Evolutionary conservation across 2,329 filamentous ascomycete genomes (phyloP).

Genomic region (Leptographium flavum): DNA sequence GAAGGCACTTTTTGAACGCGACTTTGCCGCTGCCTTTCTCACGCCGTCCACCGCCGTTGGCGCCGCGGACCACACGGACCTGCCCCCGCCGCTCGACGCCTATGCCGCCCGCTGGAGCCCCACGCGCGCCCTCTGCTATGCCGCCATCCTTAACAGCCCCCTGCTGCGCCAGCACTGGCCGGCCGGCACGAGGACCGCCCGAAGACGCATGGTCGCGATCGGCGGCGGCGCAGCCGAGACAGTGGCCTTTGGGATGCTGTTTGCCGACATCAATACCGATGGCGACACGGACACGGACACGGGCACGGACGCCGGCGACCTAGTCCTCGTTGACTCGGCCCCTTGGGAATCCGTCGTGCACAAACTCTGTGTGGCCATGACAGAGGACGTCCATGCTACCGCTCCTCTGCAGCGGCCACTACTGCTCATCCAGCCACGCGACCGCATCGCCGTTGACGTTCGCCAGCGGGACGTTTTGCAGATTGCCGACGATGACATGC

Average conservation of each 20-base stretch:
- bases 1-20: slow-evolving; percentile 67
- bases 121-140: slow-evolving; percentile 68
- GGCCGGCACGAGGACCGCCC: background rate
- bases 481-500: slow-evolving; percentile 22
- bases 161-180: slow-evolving; percentile 7
- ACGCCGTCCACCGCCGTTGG: slow-evolving; percentile 13
- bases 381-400: no score
- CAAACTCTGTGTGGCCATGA: slow-evolving; percentile 43
- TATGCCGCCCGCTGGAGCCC: slow-evolving; percentile 91
- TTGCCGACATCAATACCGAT: slow-evolving; percentile 14
- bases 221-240: slow-evolving; percentile 51
- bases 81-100: slow-evolving; percentile 45
- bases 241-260: slow-evolving; percentile 32
- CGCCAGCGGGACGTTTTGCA: slow-evolving; percentile 33
- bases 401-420: slow-evolving; percentile 13
- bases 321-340: slow-evolving; percentile 68
- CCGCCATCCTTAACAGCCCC: slow-evolving; percentile 30
- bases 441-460: slow-evolving; percentile 27
- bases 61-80: background rate
- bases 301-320: slow-evolving; percentile 16
- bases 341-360: slow-evolving; percentile 55
- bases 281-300: no score
- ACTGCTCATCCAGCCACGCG: slow-evolving; percentile 24
- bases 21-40: slow-evolving; percentile 71
- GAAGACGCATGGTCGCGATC: slow-evolving; percentile 17